phyloP scores from a whole-genome alignment of 345 rosid species.

The Camelina hispida region DNA sequence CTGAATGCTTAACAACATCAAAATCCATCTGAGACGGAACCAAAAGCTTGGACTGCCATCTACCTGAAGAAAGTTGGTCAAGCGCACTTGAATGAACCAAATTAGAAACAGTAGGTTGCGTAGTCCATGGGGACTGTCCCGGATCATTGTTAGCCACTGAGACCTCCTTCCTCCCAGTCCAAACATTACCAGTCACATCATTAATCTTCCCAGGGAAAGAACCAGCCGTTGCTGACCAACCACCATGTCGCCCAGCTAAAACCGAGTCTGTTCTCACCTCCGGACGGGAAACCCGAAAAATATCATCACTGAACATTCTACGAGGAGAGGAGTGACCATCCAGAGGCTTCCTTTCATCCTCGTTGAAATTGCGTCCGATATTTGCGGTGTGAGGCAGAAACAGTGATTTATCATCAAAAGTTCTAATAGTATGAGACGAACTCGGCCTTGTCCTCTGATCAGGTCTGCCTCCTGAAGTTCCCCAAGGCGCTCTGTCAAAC shows the following conservation, averaged over 20 bases:
- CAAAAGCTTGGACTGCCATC: constrained; percentile 74
- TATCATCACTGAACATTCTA: constrained; percentile 65
- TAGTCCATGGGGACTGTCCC: constrained; percentile 56
- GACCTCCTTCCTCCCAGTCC: constrained; percentile 66
- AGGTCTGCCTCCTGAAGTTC: constrained; percentile 52
- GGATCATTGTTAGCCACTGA: constrained; percentile 45
- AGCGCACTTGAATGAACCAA: constrained; percentile 72
- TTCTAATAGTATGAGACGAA: constrained; percentile 64
- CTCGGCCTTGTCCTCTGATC: constrained; percentile 68
- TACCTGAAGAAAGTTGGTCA: constrained; percentile 76
- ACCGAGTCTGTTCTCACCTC: constrained; percentile 57
- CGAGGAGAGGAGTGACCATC: constrained; percentile 70
- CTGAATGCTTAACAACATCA: constrained; percentile 55
- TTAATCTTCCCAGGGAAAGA: constrained; percentile 52
- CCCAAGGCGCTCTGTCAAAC: constrained; percentile 71
- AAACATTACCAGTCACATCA: constrained; percentile 59
- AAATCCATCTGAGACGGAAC: constrained; percentile 46
- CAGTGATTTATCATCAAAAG: constrained; percentile 74
- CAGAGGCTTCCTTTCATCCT: constrained; percentile 83
- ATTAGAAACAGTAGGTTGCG: constrained; percentile 56
- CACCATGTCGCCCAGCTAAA: constrained; percentile 45
- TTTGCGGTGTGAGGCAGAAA: constrained; percentile 57
- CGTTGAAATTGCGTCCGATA: constrained; percentile 79
- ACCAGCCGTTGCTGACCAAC: constrained; percentile 43
- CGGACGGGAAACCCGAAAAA: constrained; percentile 46